Conservation (phyloP, 768 basidiomycete genomes). For the Hygrocybe coccinea region DNA sequence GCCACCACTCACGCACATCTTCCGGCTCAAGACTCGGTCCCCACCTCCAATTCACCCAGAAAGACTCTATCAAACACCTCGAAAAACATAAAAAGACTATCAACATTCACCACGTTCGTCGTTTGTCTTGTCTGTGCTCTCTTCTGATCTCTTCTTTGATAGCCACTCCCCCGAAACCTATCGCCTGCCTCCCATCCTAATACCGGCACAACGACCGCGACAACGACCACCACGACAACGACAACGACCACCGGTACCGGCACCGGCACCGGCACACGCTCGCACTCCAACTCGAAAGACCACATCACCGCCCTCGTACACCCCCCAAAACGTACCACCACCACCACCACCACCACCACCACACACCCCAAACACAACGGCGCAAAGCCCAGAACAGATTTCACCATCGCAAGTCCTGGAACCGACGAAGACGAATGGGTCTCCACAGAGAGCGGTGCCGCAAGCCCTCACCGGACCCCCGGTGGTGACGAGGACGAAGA, state of each 20-base stretch:
- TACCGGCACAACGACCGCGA: neutral
- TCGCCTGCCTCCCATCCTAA: neutral
- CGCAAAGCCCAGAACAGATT: constrained; percentile 46
- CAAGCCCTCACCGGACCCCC: constrained; percentile 54
- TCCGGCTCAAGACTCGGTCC: constrained; percentile 54
- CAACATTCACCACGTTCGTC: constrained; percentile 42
- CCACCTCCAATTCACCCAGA: constrained; percentile 67
- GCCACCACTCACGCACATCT: constrained; percentile 60
- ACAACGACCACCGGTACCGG: neutral
- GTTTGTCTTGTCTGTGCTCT: too few species aligned
- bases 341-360: constrained; percentile 21
- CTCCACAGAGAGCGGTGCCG: constrained; percentile 72
- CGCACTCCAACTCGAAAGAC: constrained; percentile 19
- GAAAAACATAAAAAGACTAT: constrained; percentile 52
- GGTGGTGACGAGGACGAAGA: constrained; percentile 42
- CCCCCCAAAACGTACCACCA: constrained; percentile 15
- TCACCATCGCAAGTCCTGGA: constrained; percentile 51
- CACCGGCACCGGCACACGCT: neutral
- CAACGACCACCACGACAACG: too few species aligned
- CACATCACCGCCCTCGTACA: constrained; percentile 19
- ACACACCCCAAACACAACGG: too few species aligned
- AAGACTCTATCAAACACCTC: constrained; percentile 48
- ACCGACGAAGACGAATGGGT: constrained; percentile 67
- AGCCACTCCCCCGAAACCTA: constrained; percentile 9
- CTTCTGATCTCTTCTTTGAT: too few species aligned